Base-by-base conservation (phyloP, 2,329 filamentous ascomycete genomes). In the Nemania sp. region DNA sequence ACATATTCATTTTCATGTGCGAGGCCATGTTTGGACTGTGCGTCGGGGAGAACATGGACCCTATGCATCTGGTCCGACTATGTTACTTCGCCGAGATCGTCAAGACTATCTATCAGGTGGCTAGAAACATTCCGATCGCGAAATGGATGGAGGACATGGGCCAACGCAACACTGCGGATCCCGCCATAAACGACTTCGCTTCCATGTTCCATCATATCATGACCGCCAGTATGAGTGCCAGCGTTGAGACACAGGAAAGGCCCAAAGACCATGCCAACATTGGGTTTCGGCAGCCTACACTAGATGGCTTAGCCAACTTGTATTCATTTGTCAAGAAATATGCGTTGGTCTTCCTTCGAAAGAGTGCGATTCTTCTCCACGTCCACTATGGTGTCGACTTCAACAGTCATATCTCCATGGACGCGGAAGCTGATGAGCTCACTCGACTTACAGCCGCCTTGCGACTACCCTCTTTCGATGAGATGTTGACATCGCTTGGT, bases 51-150 rank as follows among this genome's bases (percentile, higher is more conserved):
- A 77, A 82, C 34, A 80, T 90, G 33, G 89, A 95, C 50, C 83
- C 95, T 36, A 82, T 86, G 34, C 89, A 96, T 69, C 72, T 97
- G 46, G 73, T 97, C 44, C 86, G 88, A 31, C 77, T 97, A 40
- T 97, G 91, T 73, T 97, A 96, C 68, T 80, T 96, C 50, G 90
- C 90, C 2, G 94, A 99, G 72, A 84, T 99, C 52, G 84, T 95
- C 55, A 95, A 96, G 73, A 86, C 91, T 5, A 80, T 91, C 14
- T 79, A 78, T 57, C 77, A 82, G 64, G 77, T 84, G 68, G 76
- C 77, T 20, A 77, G 77, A 43, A 83, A 82, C 64, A 78, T 83
- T 41, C 75, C 80, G 0, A 68, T 73, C 3, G 71, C 74, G 5
- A 73, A 70, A 48, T 86, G 80, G 77, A 66, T 81, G 9, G 71